These are phyloP conservation scores for Ramaria sp. DNA, from an alignment of 768 basidiomycete genomes.

Conservation along the genomic window DNA sequence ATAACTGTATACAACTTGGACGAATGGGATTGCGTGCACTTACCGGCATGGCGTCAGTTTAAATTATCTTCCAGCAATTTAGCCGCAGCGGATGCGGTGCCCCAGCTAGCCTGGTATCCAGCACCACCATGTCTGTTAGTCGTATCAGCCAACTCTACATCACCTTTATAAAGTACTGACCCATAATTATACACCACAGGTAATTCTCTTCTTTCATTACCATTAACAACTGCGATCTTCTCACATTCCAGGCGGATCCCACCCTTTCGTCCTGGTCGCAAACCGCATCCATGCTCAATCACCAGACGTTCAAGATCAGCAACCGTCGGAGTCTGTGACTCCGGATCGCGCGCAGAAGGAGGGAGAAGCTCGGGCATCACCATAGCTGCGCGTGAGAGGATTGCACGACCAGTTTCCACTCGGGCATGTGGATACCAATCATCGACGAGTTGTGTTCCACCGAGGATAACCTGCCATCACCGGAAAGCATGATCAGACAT, in stretches of 20 bases:
- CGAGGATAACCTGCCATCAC: constrained; percentile 32
- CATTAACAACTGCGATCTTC: constrained; percentile 21
- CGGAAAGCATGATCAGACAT: background rate
- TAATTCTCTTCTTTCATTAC: constrained; percentile 21
- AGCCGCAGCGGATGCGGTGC: constrained; percentile 41
- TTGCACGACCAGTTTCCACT: constrained; percentile 33
- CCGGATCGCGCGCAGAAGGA: background rate
- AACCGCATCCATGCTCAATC: constrained; percentile 39
- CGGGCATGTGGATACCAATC: constrained; percentile 67
- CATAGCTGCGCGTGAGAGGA: constrained; percentile 14
- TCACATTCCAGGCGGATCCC: constrained; percentile 50
- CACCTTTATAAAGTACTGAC: constrained; percentile 23
- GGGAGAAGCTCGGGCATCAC: constrained; percentile 17
- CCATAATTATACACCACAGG: constrained; percentile 58
- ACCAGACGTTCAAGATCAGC: constrained; percentile 29
- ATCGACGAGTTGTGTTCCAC: constrained; percentile 44
- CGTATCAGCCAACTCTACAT: background rate
- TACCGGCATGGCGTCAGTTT: background rate
- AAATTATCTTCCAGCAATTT: constrained; percentile 35
- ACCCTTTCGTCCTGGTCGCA: constrained; percentile 58
- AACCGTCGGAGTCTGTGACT: constrained; percentile 18
- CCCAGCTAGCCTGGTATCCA: constrained; percentile 59
- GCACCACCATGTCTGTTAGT: constrained; percentile 44
- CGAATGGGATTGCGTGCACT: too few relatives aligned
- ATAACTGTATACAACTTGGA: too few relatives aligned